These are phyloP conservation scores for Neospora caninum DNA, from an alignment of 169 alveolate species.

Conservation along the genomic window DNA sequence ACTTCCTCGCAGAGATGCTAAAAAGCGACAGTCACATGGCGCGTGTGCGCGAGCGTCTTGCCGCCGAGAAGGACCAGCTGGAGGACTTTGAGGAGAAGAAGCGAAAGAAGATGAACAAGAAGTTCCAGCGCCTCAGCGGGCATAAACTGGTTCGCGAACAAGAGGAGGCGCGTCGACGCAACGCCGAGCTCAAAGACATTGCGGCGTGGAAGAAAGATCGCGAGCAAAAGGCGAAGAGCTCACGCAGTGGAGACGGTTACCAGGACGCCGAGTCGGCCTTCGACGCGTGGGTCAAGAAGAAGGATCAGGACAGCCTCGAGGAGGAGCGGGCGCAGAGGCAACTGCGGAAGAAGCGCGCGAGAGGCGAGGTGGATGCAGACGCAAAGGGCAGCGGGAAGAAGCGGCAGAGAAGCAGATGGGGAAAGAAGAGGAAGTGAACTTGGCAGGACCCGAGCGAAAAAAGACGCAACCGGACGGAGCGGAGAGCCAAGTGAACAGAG, in stretches of 20 bases:
- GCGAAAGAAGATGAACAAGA: slow-evolving; percentile 28
- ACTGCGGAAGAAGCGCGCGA: neutral
- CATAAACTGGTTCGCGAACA: slow-evolving; percentile 32
- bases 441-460: too few relatives aligned
- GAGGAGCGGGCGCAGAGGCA: neutral
- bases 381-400: neutral
- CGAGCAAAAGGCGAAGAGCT: neutral
- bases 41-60: slow-evolving; percentile 40
- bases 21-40: slow-evolving; percentile 65
- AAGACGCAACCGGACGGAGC: too few relatives aligned
- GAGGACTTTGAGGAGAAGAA: slow-evolving; percentile 24
- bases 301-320: neutral
- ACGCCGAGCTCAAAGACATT: slow-evolving; percentile 20
- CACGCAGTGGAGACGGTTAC: neutral
- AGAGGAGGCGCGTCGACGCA: slow-evolving; percentile 44
- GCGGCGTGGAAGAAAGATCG: slow-evolving; percentile 47
- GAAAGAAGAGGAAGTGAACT: neutral
- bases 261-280: neutral
- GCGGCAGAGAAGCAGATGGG: neutral
- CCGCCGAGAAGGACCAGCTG: slow-evolving; percentile 56
- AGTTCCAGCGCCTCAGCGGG: slow-evolving; percentile 42
- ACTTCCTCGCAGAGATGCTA: slow-evolving; percentile 67
- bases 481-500: too few relatives aligned
- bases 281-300: neutral
- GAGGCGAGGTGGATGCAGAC: neutral